phyloP scores from a whole-genome alignment of 441 rosid species.

The Euphorbia schlechtendalii region DNA sequence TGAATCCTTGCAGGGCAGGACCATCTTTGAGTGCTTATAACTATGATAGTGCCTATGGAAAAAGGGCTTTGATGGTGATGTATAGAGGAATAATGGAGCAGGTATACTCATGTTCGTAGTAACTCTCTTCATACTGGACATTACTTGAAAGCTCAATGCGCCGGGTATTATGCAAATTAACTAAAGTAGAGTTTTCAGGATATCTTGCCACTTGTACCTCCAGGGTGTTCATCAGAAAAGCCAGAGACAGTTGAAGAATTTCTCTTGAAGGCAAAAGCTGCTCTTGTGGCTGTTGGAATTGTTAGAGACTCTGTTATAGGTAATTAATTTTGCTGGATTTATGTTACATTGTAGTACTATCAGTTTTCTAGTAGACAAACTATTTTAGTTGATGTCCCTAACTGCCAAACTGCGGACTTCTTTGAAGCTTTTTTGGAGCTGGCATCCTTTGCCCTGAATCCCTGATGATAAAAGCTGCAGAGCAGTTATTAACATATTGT shows the following conservation, averaged over 20 bases:
- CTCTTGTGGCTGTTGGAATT: slow-evolving; percentile 95
- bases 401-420: not conserved
- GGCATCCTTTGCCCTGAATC: not conserved
- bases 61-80: slow-evolving; percentile 90
- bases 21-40: slow-evolving; percentile 91
- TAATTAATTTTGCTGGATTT: slow-evolving; percentile 24
- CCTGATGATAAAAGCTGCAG: not conserved
- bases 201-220: slow-evolving; percentile 66
- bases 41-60: slow-evolving; percentile 91
- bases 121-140: slow-evolving; percentile 11
- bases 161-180: slow-evolving; percentile 21
- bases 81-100: slow-evolving; percentile 97
- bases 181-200: slow-evolving; percentile 56
- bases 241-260: slow-evolving; percentile 82
- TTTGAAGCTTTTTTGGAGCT: not conserved
- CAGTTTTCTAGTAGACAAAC: not conserved
- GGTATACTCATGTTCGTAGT: slow-evolving; percentile 33
- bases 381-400: not conserved
- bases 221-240: slow-evolving; percentile 84
- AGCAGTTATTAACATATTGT: not conserved
- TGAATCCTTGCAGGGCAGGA: slow-evolving; percentile 76
- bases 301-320: slow-evolving; percentile 87
- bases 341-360: slow-evolving; percentile 1
- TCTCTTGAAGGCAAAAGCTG: slow-evolving; percentile 86
- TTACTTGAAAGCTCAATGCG: slow-evolving; percentile 2